phyloP scores from a whole-genome alignment of 2,329 filamentous ascomycete species.

The Dactylonectria macrodidyma region DNA sequence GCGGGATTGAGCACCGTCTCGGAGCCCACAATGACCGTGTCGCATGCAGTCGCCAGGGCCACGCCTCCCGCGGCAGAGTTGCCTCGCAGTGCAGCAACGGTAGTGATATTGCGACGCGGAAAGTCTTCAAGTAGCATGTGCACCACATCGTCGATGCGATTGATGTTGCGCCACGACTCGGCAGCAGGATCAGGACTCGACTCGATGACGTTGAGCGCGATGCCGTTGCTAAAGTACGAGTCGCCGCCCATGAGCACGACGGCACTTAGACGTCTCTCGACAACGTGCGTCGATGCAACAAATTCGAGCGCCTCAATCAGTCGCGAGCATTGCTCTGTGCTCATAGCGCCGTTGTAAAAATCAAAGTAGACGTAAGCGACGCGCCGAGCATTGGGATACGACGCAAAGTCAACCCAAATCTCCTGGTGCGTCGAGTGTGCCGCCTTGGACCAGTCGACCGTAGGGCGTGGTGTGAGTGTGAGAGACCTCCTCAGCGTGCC shows the following conservation, averaged over 20 bases:
- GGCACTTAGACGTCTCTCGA: conserved; percentile 18
- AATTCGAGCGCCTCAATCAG: conserved; percentile 32
- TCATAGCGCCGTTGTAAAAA: conserved; percentile 40
- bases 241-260: conserved; percentile 35
- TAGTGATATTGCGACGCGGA: conserved; percentile 11
- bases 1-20: conserved; percentile 36
- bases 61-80: conserved; percentile 38
- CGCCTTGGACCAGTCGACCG: conserved; percentile 16
- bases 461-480: neutral
- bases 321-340: conserved; percentile 33
- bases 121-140: conserved; percentile 17
- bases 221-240: conserved; percentile 39
- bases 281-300: conserved; percentile 10
- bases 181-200: conserved; percentile 26
- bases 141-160: conserved; percentile 17
- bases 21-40: conserved; percentile 31
- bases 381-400: conserved; percentile 10
- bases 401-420: conserved; percentile 15
- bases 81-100: conserved; percentile 31
- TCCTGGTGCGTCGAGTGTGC: conserved; percentile 13
- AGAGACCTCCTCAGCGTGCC: neutral
- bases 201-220: conserved; percentile 39
- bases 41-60: conserved; percentile 35
- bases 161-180: conserved; percentile 30
- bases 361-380: conserved; percentile 35